Evolutionary conservation across 2,329 filamentous ascomycete species (phyloP).

Genomic region (Gremmenia infestans): DNA sequence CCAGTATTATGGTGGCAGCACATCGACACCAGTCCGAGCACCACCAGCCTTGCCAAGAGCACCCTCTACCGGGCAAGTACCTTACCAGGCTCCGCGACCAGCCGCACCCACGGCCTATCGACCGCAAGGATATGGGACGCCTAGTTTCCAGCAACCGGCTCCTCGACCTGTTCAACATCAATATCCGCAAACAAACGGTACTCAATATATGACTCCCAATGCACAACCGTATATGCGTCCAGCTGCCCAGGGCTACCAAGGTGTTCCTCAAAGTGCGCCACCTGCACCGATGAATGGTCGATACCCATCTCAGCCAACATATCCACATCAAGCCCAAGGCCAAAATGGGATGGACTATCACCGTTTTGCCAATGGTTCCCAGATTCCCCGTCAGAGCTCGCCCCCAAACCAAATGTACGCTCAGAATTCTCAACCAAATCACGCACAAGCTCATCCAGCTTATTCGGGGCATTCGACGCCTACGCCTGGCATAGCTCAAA

Average conservation of each 20-base stretch:
- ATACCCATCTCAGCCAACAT: slow-evolving; percentile 25
- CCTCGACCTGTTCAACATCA: slow-evolving; percentile 26
- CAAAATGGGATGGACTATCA: slow-evolving; percentile 27
- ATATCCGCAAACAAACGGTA: slow-evolving; percentile 20
- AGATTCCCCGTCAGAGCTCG: slow-evolving; percentile 25
- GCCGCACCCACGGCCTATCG: slow-evolving; percentile 25
- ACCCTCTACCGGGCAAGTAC: slow-evolving; percentile 24
- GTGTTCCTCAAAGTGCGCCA: slow-evolving; percentile 20
- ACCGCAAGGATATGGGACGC: slow-evolving; percentile 23
- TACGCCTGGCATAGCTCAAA: slow-evolving; percentile 20
- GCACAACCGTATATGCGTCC: slow-evolving; percentile 22
- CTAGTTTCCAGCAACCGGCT: slow-evolving; percentile 28
- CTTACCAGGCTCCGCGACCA: slow-evolving; percentile 25
- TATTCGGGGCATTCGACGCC: slow-evolving; percentile 19
- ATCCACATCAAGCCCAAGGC: slow-evolving; percentile 22
- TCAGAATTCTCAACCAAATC: slow-evolving; percentile 19
- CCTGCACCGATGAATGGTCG: slow-evolving; percentile 21
- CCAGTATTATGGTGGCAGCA: slow-evolving; percentile 21
- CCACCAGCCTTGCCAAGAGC: slow-evolving; percentile 25
- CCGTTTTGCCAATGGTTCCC: slow-evolving; percentile 22
- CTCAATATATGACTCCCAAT: slow-evolving; percentile 23
- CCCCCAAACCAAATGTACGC: slow-evolving; percentile 27
- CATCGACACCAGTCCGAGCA: slow-evolving; percentile 28
- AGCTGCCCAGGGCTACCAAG: slow-evolving; percentile 21
- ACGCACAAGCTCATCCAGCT: slow-evolving; percentile 15